Conservation (phyloP, 2,329 filamentous ascomycete species). For the Aspergillus transmontanensis region DNA sequence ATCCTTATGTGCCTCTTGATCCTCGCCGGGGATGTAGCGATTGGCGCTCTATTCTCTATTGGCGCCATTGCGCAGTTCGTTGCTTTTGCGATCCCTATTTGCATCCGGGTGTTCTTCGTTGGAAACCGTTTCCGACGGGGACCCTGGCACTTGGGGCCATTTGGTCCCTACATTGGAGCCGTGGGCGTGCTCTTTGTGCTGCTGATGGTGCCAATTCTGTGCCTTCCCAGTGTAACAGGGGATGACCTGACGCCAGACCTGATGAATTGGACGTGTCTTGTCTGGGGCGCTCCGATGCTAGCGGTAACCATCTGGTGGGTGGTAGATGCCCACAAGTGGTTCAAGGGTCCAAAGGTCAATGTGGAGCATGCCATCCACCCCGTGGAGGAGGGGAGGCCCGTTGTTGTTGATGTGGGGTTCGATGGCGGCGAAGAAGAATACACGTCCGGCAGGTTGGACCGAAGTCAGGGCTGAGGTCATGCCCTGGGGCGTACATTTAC, state of each 20-base stretch:
- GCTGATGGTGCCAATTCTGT: slow-evolving; percentile 70
- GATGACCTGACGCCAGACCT: slow-evolving; percentile 51
- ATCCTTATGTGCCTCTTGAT: slow-evolving; percentile 64
- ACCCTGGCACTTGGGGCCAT: slow-evolving; percentile 68
- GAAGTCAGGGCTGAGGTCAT: background rate
- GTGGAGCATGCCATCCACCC: slow-evolving; percentile 54
- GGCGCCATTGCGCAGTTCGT: slow-evolving; percentile 70
- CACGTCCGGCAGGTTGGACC: slow-evolving; percentile 3
- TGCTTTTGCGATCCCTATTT: slow-evolving; percentile 48
- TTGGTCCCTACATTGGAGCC: slow-evolving; percentile 59
- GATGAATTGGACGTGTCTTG: slow-evolving; percentile 72
- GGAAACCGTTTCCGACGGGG: slow-evolving; percentile 66
- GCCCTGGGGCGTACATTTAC: background rate
- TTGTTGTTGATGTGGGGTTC: slow-evolving; percentile 28
- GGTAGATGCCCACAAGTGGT: slow-evolving; percentile 67
- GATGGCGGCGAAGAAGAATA: slow-evolving; percentile 8
- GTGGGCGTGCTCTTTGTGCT: slow-evolving; percentile 62
- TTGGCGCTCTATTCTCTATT: slow-evolving; percentile 70
- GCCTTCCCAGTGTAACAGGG: slow-evolving; percentile 62
- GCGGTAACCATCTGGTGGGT: slow-evolving; percentile 64
- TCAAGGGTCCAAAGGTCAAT: slow-evolving; percentile 71
- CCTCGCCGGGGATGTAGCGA: slow-evolving; percentile 63
- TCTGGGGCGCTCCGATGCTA: slow-evolving; percentile 67
- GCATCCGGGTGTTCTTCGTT: slow-evolving; percentile 53
- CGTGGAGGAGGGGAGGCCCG: slow-evolving; percentile 20